These are phyloP conservation scores for Kwoniella sp. DNA, from an alignment of 768 basidiomycete species.

Conservation along the genomic window DNA sequence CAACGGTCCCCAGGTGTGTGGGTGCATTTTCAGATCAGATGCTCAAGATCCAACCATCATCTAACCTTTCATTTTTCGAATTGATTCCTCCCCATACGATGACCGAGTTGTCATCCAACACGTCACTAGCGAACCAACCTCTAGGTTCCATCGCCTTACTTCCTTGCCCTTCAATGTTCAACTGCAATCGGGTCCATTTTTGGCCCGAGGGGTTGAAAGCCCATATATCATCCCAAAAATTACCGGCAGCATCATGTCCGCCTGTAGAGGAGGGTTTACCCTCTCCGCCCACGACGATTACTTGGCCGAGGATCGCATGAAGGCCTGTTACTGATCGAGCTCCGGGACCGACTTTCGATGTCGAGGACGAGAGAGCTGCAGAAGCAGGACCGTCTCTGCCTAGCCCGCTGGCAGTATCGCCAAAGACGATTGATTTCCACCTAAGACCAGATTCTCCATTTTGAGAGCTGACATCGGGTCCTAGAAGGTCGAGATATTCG, in stretches of 20 bases:
- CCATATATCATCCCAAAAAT: constrained; percentile 41
- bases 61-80: constrained; percentile 58
- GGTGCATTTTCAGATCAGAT: no score
- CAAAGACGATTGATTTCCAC: constrained; percentile 19
- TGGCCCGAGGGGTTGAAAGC: constrained; percentile 12
- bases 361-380: background rate
- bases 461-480: no score
- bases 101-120: constrained; percentile 42
- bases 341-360: constrained; percentile 21
- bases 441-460: background rate
- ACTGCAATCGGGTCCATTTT: constrained; percentile 13
- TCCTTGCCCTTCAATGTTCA: background rate
- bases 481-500: constrained; percentile 16
- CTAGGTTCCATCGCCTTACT: constrained; percentile 28
- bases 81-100: constrained; percentile 59
- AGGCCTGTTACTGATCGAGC: constrained; percentile 31
- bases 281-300: constrained; percentile 33
- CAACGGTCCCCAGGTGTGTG: no score
- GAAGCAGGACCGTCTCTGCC: constrained; percentile 7
- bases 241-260: constrained; percentile 40
- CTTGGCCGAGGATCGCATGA: constrained; percentile 9
- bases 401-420: constrained; percentile 3
- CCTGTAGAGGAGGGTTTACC: constrained; percentile 38
- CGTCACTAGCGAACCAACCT: constrained; percentile 59
- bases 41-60: constrained; percentile 57